phyloP scores from a whole-genome alignment of 306 rosid species.

The Quercus aquifolioides region DNA sequence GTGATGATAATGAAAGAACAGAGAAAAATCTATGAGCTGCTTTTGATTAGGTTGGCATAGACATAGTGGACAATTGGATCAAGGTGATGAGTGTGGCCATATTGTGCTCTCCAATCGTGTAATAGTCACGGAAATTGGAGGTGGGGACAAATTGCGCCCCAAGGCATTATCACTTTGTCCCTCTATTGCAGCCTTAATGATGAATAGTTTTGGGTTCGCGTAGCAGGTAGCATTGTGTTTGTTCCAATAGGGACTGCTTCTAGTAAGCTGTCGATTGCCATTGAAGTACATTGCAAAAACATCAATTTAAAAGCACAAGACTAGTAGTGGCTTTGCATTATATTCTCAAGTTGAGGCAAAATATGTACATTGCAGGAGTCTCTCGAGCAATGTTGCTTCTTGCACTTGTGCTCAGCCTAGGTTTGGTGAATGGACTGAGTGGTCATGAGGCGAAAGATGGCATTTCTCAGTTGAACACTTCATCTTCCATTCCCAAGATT shows the following conservation, averaged over 20 bases:
- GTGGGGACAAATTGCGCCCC: conserved; percentile 25
- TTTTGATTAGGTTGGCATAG: neutral
- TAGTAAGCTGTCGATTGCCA: neutral
- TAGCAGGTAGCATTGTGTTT: neutral
- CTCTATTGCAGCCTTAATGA: conserved; percentile 21
- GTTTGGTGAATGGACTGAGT: conserved; percentile 18
- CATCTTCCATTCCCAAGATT: neutral
- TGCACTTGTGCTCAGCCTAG: conserved; percentile 7
- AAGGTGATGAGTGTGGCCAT: neutral
- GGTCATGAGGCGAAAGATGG: neutral
- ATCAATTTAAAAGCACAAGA: conserved; percentile 15
- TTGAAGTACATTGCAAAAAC: neutral
- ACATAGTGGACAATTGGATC: neutral
- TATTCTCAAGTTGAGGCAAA: conserved; percentile 8
- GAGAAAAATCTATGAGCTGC: neutral
- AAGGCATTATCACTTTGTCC: neutral
- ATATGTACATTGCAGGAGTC: conserved; percentile 9
- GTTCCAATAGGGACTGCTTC: conserved; percentile 12
- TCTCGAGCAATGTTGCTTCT: conserved; percentile 18
- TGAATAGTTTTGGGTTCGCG: neutral
- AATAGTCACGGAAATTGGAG: neutral
- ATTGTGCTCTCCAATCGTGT: neutral
- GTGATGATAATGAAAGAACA: neutral
- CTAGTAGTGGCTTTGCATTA: neutral
- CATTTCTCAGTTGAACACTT: neutral